Evolutionary conservation across 2,329 filamentous ascomycete species (phyloP).

Genomic region (Taxawa tesnikishii): DNA sequence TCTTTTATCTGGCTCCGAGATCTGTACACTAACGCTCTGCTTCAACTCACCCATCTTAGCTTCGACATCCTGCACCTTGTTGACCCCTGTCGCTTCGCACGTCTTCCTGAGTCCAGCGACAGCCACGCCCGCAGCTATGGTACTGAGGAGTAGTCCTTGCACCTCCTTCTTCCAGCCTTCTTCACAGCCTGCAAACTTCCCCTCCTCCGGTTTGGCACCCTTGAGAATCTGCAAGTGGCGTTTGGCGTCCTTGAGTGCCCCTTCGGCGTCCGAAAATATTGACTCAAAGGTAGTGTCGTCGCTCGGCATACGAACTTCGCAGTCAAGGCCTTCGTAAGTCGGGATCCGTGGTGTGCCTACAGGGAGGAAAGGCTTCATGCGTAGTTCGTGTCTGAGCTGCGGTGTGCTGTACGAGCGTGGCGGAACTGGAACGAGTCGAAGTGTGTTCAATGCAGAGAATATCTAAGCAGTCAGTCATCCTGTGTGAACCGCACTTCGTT

Average conservation of each 20-base stretch:
- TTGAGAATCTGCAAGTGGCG: constrained; percentile 23
- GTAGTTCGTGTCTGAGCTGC: constrained; percentile 62
- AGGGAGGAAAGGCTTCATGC: constrained; percentile 71
- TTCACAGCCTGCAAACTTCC: constrained; percentile 23
- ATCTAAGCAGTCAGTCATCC: too few relatives aligned
- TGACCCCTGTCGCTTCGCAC: constrained; percentile 9
- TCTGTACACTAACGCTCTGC: constrained; percentile 18
- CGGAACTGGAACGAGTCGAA: constrained; percentile 38
- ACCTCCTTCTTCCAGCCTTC: constrained; percentile 20
- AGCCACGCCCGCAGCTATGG: constrained; percentile 17
- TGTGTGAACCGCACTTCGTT: too few relatives aligned
- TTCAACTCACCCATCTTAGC: constrained; percentile 11
- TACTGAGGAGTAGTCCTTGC: constrained; percentile 20
- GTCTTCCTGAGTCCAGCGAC: constrained; percentile 12
- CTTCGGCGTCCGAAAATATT: constrained; percentile 13
- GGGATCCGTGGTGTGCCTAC: constrained; percentile 59
- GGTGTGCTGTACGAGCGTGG: constrained; percentile 55
- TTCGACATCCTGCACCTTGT: constrained; percentile 5
- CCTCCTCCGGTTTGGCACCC: constrained; percentile 20
- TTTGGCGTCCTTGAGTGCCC: constrained; percentile 20
- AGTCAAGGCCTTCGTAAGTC: constrained; percentile 48
- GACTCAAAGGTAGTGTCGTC: constrained; percentile 1
- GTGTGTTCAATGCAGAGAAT: constrained; percentile 53
- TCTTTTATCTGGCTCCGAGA: constrained; percentile 25
- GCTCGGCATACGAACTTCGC: constrained; percentile 7